Evolutionary conservation across 805 yeast genomes (phyloP).

Genomic region (Candida nanaspora): DNA sequence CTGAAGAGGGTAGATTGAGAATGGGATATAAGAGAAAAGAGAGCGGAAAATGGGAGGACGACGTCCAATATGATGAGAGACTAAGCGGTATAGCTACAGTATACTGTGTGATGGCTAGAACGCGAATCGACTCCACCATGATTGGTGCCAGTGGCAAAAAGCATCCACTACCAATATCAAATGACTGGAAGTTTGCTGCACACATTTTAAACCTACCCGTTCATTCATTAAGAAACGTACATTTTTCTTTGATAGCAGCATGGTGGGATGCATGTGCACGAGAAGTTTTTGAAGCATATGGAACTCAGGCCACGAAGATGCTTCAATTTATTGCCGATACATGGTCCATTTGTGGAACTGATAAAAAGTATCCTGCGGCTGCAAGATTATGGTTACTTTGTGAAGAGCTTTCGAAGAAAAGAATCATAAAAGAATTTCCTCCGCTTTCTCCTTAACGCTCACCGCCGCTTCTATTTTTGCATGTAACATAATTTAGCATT

Average conservation of each 20-base stretch:
- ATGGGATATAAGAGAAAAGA: slow-evolving; percentile 81
- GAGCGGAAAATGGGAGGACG: slow-evolving; percentile 48
- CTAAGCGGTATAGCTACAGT: slow-evolving; percentile 80
- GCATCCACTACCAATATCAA: slow-evolving; percentile 51
- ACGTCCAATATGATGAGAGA: slow-evolving; percentile 72
- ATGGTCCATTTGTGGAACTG: slow-evolving; percentile 49
- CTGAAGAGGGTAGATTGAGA: slow-evolving; percentile 70
- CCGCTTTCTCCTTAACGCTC: background rate
- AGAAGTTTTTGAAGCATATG: slow-evolving; percentile 50
- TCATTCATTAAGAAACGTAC: slow-evolving; percentile 52
- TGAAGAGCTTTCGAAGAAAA: slow-evolving; percentile 62
- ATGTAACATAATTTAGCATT: too few species aligned
- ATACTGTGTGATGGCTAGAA: slow-evolving; percentile 66
- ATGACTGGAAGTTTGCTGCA: slow-evolving; percentile 69
- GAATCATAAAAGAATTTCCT: slow-evolving; percentile 34
- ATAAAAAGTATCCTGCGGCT: slow-evolving; percentile 62
- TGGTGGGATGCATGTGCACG: slow-evolving; percentile 90
- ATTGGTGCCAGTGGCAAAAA: slow-evolving; percentile 10
- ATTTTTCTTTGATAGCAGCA: slow-evolving; percentile 61
- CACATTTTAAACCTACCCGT: slow-evolving; percentile 55
- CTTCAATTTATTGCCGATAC: slow-evolving; percentile 36
- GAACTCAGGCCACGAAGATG: slow-evolving; percentile 63
- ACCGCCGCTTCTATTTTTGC: too few species aligned
- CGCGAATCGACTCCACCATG: slow-evolving; percentile 24
- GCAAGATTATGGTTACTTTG: slow-evolving; percentile 69